A percentile compares a stretch with the other conserved stretches of the same genome.
Evolutionary conservation across 345 rosid species (phyloP).

Genomic region (Tarenaya hassleriana): DNA sequence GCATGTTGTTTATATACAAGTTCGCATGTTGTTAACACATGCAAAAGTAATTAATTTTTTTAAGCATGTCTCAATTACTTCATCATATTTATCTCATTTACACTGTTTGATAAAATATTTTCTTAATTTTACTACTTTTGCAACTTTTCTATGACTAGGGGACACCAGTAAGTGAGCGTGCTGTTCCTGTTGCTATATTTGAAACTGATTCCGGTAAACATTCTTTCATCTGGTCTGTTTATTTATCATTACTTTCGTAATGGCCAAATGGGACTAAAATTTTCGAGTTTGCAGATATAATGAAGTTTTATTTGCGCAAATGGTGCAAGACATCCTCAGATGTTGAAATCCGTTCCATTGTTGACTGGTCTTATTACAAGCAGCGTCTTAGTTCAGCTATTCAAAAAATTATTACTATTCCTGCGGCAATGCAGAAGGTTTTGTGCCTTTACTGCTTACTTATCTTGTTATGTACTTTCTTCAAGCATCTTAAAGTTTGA

Average conservation of each 20-base stretch:
- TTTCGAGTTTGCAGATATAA: slow-evolving; percentile 50
- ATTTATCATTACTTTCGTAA: slow-evolving; percentile 18
- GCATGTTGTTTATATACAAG: no score
- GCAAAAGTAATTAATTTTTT: slow-evolving; percentile 6
- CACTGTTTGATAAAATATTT: slow-evolving; percentile 12
- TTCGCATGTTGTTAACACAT: slow-evolving; percentile 11
- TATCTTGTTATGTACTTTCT: slow-evolving; percentile 17
- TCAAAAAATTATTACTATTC: slow-evolving; percentile 90
- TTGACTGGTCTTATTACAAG: slow-evolving; percentile 94
- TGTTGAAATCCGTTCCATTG: slow-evolving; percentile 66
- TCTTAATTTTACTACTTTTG: slow-evolving; percentile 14
- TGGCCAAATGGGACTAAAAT: slow-evolving; percentile 18
- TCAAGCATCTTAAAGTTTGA: slow-evolving; percentile 19
- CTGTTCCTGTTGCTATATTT: slow-evolving; percentile 97
- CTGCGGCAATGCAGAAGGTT: slow-evolving; percentile 99
- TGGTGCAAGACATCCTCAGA: slow-evolving; percentile 89
- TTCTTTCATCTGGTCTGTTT: slow-evolving; percentile 21
- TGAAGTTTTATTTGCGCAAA: slow-evolving; percentile 65
- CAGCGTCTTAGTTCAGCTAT: slow-evolving; percentile 89
- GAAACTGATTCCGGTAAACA: slow-evolving; percentile 68
- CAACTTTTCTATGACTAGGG: slow-evolving; percentile 53
- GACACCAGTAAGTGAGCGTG: slow-evolving; percentile 95
- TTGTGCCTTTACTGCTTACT: slow-evolving; percentile 13
- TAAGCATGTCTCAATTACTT: slow-evolving; percentile 14
- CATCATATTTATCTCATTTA: slow-evolving; percentile 1